Conservation (phyloP, 768 basidiomycete species). For the Lyophyllum semitale region DNA sequence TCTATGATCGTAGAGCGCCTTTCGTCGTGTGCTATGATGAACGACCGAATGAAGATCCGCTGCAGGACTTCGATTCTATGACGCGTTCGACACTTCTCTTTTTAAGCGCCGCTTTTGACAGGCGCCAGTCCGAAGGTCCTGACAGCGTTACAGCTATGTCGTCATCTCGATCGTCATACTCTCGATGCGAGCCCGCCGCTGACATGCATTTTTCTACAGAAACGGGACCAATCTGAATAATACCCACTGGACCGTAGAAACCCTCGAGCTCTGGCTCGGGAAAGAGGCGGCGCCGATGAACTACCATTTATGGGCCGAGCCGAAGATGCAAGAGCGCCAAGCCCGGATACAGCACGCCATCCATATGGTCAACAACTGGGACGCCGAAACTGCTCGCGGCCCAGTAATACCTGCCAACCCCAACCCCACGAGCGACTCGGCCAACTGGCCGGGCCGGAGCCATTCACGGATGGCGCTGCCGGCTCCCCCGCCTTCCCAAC, state of each 20-base stretch:
- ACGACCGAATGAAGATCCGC: neutral
- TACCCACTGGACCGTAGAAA: conserved; percentile 54
- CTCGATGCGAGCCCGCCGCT: neutral
- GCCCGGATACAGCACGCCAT: conserved; percentile 59
- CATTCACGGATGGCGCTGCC: neutral
- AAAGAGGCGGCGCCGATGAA: conserved; percentile 66
- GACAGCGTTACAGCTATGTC: neutral
- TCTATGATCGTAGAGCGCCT: neutral
- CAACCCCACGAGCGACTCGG: too few relatives aligned
- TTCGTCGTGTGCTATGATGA: too few relatives aligned
- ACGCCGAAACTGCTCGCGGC: neutral
- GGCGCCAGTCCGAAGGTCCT: neutral
- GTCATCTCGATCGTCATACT: neutral
- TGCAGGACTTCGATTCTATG: neutral
- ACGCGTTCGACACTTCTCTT: neutral
- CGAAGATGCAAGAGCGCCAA: conserved; percentile 45
- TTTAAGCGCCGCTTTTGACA: neutral
- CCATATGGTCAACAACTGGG: conserved; percentile 30
- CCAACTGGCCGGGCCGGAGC: neutral
- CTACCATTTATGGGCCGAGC: conserved; percentile 48
- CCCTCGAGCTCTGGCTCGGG: conserved; percentile 60
- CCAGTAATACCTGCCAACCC: conserved; percentile 5
- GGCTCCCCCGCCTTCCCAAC: neutral
- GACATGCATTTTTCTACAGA: conserved; percentile 37
- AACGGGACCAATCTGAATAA: conserved; percentile 56